phyloP scores from a whole-genome alignment of 2,329 filamentous ascomycete species.

The Cadophora gregata region DNA sequence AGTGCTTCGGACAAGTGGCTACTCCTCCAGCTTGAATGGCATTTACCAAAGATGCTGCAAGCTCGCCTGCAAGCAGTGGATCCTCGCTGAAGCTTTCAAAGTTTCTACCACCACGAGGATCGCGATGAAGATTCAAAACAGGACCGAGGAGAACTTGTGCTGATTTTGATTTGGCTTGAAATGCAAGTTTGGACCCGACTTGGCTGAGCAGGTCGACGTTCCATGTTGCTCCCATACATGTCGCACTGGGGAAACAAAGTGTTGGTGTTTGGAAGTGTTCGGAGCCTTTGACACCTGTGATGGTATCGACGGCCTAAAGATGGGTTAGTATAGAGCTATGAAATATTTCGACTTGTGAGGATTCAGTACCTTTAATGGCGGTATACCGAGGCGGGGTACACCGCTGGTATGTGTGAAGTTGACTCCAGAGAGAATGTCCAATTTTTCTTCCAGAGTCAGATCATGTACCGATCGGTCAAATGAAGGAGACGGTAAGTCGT shows the following conservation, averaged over 20 bases:
- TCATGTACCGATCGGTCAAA: neutral
- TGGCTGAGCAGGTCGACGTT: constrained; percentile 39
- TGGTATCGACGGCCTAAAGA: constrained; percentile 20
- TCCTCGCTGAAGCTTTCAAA: constrained; percentile 56
- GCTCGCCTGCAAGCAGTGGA: constrained; percentile 51
- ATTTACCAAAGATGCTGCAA: constrained; percentile 49
- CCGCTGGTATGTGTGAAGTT: constrained; percentile 6
- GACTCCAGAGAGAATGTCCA: constrained; percentile 2
- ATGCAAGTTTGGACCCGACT: constrained; percentile 40
- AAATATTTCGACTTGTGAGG: neutral
- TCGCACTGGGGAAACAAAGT: constrained; percentile 41
- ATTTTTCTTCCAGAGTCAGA: constrained; percentile 3
- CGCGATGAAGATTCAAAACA: constrained; percentile 48
- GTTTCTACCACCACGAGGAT: constrained; percentile 51
- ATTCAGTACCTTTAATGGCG: neutral
- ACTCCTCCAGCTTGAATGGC: constrained; percentile 51
- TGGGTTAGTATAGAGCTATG: neutral
- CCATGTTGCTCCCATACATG: constrained; percentile 43
- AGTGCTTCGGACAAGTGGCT: constrained; percentile 53
- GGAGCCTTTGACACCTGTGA: constrained; percentile 27
- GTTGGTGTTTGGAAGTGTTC: constrained; percentile 20
- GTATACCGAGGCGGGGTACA: constrained; percentile 12
- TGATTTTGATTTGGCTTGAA: constrained; percentile 67
- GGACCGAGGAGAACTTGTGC: constrained; percentile 75
- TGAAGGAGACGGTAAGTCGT: neutral